Evolutionary conservation across 163 green algal species (phyloP).

Genomic region (Coccomyxa subellipsoidea): DNA sequence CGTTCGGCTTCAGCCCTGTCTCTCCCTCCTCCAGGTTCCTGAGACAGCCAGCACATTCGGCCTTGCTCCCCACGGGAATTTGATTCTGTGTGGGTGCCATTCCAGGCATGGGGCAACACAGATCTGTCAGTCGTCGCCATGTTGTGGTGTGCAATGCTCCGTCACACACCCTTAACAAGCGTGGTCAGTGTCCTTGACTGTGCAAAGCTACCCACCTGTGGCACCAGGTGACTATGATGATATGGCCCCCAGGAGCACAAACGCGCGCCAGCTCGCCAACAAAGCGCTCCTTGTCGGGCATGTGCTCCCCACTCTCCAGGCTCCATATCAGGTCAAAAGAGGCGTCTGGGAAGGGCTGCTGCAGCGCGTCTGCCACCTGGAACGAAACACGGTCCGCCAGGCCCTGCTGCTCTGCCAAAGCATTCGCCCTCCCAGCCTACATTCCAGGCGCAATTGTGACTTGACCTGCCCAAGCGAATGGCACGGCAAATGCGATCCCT

Average conservation of each 20-base stretch:
- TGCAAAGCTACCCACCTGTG: constrained; percentile 54
- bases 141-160: neutral
- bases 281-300: constrained; percentile 77
- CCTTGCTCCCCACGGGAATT: too few species aligned
- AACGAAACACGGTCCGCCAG: constrained; percentile 52
- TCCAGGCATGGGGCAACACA: too few species aligned
- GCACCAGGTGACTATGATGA: constrained; percentile 99
- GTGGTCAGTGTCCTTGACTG: neutral
- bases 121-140: too few species aligned
- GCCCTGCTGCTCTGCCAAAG: constrained; percentile 57
- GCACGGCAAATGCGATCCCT: too few species aligned
- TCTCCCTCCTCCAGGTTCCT: constrained; percentile 59
- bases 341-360: constrained; percentile 83
- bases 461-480: too few species aligned
- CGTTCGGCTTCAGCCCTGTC: constrained; percentile 50
- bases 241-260: constrained; percentile 73
- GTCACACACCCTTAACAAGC: neutral
- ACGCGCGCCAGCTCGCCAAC: constrained; percentile 90
- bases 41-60: constrained; percentile 15
- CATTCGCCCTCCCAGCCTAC: constrained; percentile 77
- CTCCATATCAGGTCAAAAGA: constrained; percentile 95
- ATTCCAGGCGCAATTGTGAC: constrained; percentile 3
- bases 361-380: constrained; percentile 88
- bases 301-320: constrained; percentile 78
- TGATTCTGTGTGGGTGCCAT: too few species aligned